Evolutionary conservation across 441 rosid genomes (phyloP).

Genomic region (Isatis lusitanica): DNA sequence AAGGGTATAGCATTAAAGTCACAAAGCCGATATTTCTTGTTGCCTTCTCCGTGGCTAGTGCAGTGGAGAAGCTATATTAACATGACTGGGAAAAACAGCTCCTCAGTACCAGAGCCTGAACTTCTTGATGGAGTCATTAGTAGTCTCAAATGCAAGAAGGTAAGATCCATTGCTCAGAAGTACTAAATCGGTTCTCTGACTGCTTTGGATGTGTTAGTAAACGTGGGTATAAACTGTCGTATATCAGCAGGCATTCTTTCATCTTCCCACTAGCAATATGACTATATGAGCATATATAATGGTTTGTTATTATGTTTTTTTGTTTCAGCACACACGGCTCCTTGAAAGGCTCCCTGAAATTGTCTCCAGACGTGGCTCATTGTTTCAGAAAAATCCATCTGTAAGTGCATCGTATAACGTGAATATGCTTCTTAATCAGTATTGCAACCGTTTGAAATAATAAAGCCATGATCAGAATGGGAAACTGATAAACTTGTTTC

Average conservation of each 20-base stretch:
- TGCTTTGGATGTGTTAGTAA: slow-evolving; percentile 1
- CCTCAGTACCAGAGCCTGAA: slow-evolving; percentile 72
- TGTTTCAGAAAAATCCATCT: slow-evolving; percentile 64
- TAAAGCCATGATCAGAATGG: slow-evolving; percentile 16
- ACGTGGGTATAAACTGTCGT: not conserved
- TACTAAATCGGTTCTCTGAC: not conserved
- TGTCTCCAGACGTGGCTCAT: slow-evolving; percentile 69
- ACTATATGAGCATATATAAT: slow-evolving; percentile 23
- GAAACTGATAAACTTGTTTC: slow-evolving; percentile 12
- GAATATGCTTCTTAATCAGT: slow-evolving; percentile 4
- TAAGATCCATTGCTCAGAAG: slow-evolving; percentile 30
- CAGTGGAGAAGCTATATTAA: slow-evolving; percentile 84
- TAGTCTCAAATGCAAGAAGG: slow-evolving; percentile 90
- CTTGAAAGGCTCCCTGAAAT: slow-evolving; percentile 86
- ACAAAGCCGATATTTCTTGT: slow-evolving; percentile 64
- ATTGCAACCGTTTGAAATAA: not conserved
- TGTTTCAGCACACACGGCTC: slow-evolving; percentile 74
- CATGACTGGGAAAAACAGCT: slow-evolving; percentile 70
- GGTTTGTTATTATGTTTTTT: slow-evolving; percentile 27
- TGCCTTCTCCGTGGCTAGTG: slow-evolving; percentile 84
- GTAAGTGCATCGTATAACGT: slow-evolving; percentile 54
- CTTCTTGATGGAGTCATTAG: slow-evolving; percentile 59
- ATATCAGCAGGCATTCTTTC: slow-evolving; percentile 4
- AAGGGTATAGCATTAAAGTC: slow-evolving; percentile 61
- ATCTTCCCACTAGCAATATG: slow-evolving; percentile 3